Percentiles rank a stretch among this genome's conserved stretches.
Conservation (phyloP, 2,329 filamentous ascomycete species). For the Neofusicoccum sp. region DNA sequence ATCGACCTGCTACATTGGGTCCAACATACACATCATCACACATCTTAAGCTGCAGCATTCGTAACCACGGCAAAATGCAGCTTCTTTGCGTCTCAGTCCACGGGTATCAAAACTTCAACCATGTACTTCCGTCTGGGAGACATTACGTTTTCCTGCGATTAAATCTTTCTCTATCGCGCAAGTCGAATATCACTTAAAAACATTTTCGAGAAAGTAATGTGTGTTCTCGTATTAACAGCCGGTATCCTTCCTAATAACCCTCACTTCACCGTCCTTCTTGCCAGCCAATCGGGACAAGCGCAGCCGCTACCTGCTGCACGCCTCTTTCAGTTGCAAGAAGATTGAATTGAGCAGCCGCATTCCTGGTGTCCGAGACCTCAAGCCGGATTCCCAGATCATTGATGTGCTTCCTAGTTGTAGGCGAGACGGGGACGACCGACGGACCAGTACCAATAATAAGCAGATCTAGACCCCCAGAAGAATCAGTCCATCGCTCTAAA, state of each 20-base stretch:
- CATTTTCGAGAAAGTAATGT: no score
- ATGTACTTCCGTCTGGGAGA: no score
- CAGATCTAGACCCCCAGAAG: slow-evolving; percentile 62
- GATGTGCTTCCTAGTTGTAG: slow-evolving; percentile 71
- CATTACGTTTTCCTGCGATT: no score
- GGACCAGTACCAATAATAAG: slow-evolving; percentile 86
- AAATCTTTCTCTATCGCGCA: no score
- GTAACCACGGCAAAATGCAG: no score
- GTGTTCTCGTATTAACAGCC: not conserved
- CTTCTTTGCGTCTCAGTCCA: no score
- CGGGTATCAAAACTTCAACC: no score
- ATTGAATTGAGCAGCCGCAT: slow-evolving; percentile 94
- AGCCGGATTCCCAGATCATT: slow-evolving; percentile 79
- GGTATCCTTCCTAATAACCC: not conserved
- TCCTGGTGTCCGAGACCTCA: slow-evolving; percentile 88
- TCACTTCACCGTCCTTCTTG: not conserved
- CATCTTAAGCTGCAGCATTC: no score
- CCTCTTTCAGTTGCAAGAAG: slow-evolving; percentile 92
- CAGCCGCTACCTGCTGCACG: slow-evolving; percentile 80
- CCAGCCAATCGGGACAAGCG: slow-evolving; percentile 85
- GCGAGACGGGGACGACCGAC: slow-evolving; percentile 74
- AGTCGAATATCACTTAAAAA: not conserved
- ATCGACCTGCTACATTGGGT: no score
- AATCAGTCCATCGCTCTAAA: slow-evolving; percentile 7
- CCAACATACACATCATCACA: no score